Evolutionary conservation across 306 rosid genomes (phyloP).

Genomic region (Acacia confusa): DNA sequence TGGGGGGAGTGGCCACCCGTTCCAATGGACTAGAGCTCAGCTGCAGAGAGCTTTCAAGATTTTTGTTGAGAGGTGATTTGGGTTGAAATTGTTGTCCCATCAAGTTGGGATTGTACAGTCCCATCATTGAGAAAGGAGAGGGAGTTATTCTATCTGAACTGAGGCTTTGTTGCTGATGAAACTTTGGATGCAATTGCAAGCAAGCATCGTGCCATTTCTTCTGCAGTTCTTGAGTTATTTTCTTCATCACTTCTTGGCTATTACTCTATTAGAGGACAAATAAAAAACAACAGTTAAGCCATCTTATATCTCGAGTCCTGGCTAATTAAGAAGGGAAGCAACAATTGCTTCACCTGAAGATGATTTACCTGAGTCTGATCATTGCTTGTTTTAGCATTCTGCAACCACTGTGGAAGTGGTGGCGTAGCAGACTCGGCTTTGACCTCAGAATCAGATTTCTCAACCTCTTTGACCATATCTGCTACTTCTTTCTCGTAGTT

Average conservation of each 20-base stretch:
- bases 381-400: constrained; percentile 59
- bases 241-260: constrained; percentile 56
- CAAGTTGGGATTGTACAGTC: constrained; percentile 56
- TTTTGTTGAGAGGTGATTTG: constrained; percentile 62
- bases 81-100: constrained; percentile 62
- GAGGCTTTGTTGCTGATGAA: constrained; percentile 59
- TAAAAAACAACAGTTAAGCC: constrained; percentile 14
- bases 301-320: background rate
- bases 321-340: background rate
- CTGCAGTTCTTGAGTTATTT: constrained; percentile 63
- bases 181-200: constrained; percentile 72
- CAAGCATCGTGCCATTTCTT: constrained; percentile 86
- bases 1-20: constrained; percentile 33
- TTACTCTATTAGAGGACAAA: constrained; percentile 42
- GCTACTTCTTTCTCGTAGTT: constrained; percentile 64
- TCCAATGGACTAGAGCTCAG: constrained; percentile 51
- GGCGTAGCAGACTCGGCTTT: constrained; percentile 53
- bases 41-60: constrained; percentile 59
- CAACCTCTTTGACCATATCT: constrained; percentile 56
- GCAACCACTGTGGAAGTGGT: constrained; percentile 87
- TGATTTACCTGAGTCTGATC: constrained; percentile 59
- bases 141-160: constrained; percentile 58
- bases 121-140: constrained; percentile 52
- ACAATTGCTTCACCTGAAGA: constrained; percentile 11
- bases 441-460: constrained; percentile 52